These are phyloP conservation scores for Stenogyne calaminthoides DNA, from an alignment of 305 asterid species.

Conservation along the genomic window DNA sequence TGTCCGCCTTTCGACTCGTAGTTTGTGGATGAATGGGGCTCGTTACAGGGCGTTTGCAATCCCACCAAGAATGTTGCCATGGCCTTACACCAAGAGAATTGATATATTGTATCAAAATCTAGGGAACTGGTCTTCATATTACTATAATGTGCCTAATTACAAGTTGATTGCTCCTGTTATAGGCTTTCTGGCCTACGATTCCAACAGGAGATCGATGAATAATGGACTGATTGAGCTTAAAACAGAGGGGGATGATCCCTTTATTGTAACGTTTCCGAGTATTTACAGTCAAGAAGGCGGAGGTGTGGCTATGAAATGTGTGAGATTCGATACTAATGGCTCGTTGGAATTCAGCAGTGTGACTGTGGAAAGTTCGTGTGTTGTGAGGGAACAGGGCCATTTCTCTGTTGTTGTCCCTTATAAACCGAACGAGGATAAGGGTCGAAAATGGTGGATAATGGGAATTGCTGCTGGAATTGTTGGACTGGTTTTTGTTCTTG, in stretches of 20 bases:
- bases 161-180: constrained; percentile 63
- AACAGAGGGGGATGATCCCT: constrained; percentile 35
- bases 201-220: constrained; percentile 28
- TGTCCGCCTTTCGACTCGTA: constrained; percentile 43
- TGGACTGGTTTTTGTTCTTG: constrained; percentile 42
- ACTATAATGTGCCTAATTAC: constrained; percentile 54
- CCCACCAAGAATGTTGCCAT: constrained; percentile 51
- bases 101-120: constrained; percentile 60
- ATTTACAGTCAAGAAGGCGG: constrained; percentile 19
- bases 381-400: constrained; percentile 60
- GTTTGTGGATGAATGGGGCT: constrained; percentile 53
- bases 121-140: constrained; percentile 58
- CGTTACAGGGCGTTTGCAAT: constrained; percentile 41
- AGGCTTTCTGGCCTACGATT: constrained; percentile 58
- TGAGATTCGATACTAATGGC: constrained; percentile 53
- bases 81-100: constrained; percentile 59
- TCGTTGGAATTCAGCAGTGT: constrained; percentile 52
- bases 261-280: constrained; percentile 53
- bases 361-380: constrained; percentile 38
- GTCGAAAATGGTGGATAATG: constrained; percentile 43
- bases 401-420: constrained; percentile 61
- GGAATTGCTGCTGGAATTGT: constrained; percentile 56
- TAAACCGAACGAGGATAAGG: constrained; percentile 9
- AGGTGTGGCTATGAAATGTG: constrained; percentile 44
- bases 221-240: constrained; percentile 40